These are phyloP conservation scores for Aspergillus sp. DNA, from an alignment of 2,329 filamentous ascomycete species.

Conservation along the genomic window DNA sequence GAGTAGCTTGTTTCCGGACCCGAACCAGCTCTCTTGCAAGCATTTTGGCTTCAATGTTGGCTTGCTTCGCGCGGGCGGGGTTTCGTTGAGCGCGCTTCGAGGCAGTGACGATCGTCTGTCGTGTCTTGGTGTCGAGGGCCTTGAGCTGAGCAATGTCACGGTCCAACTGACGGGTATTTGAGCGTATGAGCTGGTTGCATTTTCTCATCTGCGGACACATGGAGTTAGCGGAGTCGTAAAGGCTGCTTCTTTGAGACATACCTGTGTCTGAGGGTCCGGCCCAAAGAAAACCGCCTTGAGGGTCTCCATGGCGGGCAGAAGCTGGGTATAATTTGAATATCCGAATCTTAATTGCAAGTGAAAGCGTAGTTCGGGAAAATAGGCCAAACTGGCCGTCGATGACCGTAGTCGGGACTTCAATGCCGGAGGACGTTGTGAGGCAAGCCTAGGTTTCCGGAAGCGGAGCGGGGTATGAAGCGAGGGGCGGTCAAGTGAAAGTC, in stretches of 20 bases:
- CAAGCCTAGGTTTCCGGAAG: neutral
- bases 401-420: neutral
- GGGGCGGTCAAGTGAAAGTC: neutral
- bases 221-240: conserved; percentile 14
- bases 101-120: conserved; percentile 80
- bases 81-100: conserved; percentile 81
- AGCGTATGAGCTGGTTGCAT: conserved; percentile 87
- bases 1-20: conserved; percentile 72
- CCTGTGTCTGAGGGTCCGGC: conserved; percentile 91
- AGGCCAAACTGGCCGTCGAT: neutral
- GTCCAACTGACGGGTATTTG: conserved; percentile 91
- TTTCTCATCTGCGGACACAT: conserved; percentile 74
- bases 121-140: conserved; percentile 80
- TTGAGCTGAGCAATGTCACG: conserved; percentile 84
- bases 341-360: neutral
- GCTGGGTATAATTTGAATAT: neutral
- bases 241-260: conserved; percentile 48
- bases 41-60: conserved; percentile 78
- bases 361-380: neutral
- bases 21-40: conserved; percentile 89
- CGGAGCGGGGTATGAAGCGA: conserved; percentile 8
- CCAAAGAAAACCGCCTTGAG: conserved; percentile 86
- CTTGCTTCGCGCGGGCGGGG: conserved; percentile 77
- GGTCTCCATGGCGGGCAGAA: conserved; percentile 72
- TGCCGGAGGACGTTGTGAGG: neutral